Evolutionary conservation across 345 rosid genomes (phyloP).

Genomic region (Eucalyptus shirleyi): DNA sequence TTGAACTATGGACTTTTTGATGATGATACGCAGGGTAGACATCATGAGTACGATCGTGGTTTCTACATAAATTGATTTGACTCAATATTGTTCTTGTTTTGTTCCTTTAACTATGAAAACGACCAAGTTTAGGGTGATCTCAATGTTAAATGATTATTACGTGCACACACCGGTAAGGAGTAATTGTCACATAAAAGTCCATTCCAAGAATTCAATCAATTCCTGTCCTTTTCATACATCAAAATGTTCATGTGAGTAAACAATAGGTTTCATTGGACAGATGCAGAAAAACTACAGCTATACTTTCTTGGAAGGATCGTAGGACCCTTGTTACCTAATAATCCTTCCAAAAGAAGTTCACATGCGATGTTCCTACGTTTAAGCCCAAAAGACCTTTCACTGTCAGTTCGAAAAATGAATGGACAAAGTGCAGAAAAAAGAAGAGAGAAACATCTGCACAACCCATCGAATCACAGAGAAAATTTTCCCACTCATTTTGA

Average conservation of each 20-base stretch:
- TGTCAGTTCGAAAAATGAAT: not conserved
- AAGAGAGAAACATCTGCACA: not conserved
- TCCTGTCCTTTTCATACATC: not conserved
- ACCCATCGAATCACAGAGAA: not conserved
- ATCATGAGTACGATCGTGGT: not conserved
- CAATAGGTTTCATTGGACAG: not conserved
- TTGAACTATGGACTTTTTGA: not conserved
- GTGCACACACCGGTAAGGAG: not conserved
- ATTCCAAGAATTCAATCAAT: not conserved
- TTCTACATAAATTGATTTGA: not conserved
- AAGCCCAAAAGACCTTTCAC: not conserved
- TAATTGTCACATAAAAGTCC: not conserved
- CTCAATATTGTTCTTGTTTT: not conserved
- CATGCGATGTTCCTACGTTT: not conserved
- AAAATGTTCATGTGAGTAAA: not conserved
- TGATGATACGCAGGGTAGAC: not conserved
- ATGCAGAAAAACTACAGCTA: not conserved
- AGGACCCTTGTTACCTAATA: not conserved
- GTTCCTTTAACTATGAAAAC: not conserved
- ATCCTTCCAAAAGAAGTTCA: not conserved
- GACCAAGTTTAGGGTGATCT: not conserved
- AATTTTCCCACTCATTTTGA: not conserved
- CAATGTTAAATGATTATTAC: not conserved
- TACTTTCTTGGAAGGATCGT: not conserved
- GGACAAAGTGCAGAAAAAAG: not conserved